phyloP scores from a whole-genome alignment of 164 flowering plant species.

The Umbellularia californica region DNA sequence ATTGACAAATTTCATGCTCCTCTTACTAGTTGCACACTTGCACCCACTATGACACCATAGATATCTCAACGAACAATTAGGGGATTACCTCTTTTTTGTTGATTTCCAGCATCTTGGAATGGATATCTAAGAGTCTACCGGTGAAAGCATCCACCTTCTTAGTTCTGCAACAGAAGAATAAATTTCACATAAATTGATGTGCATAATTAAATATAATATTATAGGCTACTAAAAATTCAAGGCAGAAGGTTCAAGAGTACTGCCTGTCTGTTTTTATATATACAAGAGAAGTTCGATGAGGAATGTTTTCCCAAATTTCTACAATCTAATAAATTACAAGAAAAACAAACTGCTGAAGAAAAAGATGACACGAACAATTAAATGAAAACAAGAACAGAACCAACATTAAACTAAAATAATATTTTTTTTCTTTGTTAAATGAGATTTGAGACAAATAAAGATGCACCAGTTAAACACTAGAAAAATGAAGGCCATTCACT shows the following conservation, averaged over 20 bases:
- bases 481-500: too few relatives aligned
- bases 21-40: neutral
- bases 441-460: neutral
- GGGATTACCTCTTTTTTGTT: conserved; percentile 70
- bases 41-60: neutral
- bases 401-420: neutral
- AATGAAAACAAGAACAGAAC: neutral
- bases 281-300: neutral
- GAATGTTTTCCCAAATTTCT: conserved; percentile 7
- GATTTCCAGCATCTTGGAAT: conserved; percentile 73
- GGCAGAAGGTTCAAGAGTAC: neutral
- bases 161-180: conserved; percentile 51
- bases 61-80: neutral
- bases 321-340: conserved; percentile 1
- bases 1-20: neutral
- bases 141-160: conserved; percentile 86
- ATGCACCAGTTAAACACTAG: neutral
- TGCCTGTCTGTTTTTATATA: neutral
- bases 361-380: neutral
- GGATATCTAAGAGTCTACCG: conserved; percentile 79
- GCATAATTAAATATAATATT: neutral
- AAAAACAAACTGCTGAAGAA: neutral
- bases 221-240: neutral
- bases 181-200: neutral
- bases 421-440: neutral